Percentiles rank a stretch among this genome's conserved stretches.
Evolutionary conservation across 495 filamentous ascomycete species (phyloP).

Genomic region (Trichocladium antarcticum): DNA sequence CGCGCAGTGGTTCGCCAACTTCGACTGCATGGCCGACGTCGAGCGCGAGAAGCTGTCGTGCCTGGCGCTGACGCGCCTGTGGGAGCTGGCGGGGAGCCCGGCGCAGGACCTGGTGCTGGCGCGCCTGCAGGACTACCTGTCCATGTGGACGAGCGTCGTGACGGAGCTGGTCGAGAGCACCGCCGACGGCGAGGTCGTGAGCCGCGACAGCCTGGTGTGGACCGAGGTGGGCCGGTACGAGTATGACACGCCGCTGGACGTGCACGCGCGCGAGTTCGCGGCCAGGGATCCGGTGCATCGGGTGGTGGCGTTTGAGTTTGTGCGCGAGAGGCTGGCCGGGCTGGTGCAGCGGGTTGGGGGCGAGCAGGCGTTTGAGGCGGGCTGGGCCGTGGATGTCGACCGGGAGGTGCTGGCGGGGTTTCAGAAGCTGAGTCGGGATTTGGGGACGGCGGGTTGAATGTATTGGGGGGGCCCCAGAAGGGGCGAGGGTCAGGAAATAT

Average conservation of each 20-base stretch:
- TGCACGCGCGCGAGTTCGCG: constrained; percentile 40
- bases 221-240: constrained; percentile 54
- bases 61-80: constrained; percentile 69
- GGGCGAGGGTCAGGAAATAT: too few relatives aligned
- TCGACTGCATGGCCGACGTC: constrained; percentile 67
- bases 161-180: constrained; percentile 28
- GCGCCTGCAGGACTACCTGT: constrained; percentile 42
- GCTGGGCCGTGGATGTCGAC: constrained; percentile 86
- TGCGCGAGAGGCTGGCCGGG: constrained; percentile 53
- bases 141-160: constrained; percentile 43
- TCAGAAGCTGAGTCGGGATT: constrained; percentile 19
- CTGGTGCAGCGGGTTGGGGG: constrained; percentile 62
- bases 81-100: constrained; percentile 49
- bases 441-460: not conserved
- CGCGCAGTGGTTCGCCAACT: constrained; percentile 78
- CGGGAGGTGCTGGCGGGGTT: constrained; percentile 64
- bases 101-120: constrained; percentile 38
- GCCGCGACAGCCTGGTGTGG: constrained; percentile 47
- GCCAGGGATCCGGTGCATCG: constrained; percentile 58
- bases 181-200: constrained; percentile 13
- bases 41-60: constrained; percentile 69
- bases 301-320: constrained; percentile 57
- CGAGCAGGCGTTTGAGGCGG: constrained; percentile 56
- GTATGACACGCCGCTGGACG: constrained; percentile 55
- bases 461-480: too few relatives aligned